Base-by-base conservation (phyloP, 345 rosid species). In the Kernera saxatilis region DNA sequence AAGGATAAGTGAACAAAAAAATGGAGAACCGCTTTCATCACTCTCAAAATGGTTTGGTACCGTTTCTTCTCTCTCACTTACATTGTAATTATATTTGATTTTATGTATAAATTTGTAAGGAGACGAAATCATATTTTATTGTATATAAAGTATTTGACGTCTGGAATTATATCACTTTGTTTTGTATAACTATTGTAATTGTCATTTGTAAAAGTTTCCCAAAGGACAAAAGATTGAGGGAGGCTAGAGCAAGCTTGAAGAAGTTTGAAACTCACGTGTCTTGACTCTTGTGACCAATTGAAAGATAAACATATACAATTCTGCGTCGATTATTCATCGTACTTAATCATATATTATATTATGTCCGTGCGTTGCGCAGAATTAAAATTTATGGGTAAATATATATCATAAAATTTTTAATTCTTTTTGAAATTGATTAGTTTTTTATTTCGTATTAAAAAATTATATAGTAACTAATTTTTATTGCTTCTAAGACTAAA, bases 1-100 rank as follows among this genome's bases (percentile, higher is more conserved):
- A 90, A 77, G 75, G 80, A 72, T 90, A 80, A 93, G 71, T 50
- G 21, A 13, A 17, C n/a, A n/a, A n/a, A 30, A 25, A 26, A 2
- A 46, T 27, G 50, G 5, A 8, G 11, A 63, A 44, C 53, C 14
- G 12, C 21, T 36, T 30, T 30, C 23, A 17, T 41, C 10, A 7
- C n/a, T 44, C 43, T 40, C 48, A 13, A 7, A 50, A 23, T 52
- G 37, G 71, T 54, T 48, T 61, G 48, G 36, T 59, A 18, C 23
- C 1, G 35, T 67, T 26, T 69, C 55, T 10, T 48, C 72, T 15
- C 58, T 45, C 52, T 65, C 25, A 55, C 35, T 18, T 32, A 23
- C 64, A 53, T 30, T 69, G 76, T 46, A 70, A 55, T 55, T 70
- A 70, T 56, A 64, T 70, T 54, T 64, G 50, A 64, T 62, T 54